Evolutionary conservation across 2,329 filamentous ascomycete species (phyloP), one percentile per base, ranked within the genome.

Genomic region (Furcasterigmium sp.): DNA sequence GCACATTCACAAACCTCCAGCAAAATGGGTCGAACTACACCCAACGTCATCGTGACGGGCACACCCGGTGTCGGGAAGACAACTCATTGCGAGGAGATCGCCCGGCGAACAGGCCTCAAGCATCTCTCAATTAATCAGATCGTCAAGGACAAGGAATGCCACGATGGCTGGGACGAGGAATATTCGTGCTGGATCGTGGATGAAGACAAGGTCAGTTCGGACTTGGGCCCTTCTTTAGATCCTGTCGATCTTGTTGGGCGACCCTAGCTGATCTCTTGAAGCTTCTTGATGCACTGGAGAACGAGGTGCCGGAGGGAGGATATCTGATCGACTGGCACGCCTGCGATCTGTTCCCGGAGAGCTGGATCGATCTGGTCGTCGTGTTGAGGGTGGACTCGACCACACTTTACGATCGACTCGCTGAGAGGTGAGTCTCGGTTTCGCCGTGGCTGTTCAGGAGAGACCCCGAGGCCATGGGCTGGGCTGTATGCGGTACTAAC

Each of bases 301-400:
- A 87, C 44, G 84, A 93, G 48, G 76, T 87, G 30, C 77, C 83
- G 49, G 68, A 77, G 17, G 91, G 91, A 45, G 93, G 93, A 17
- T 87, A 82, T 63, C 82, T 98, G 54, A 86, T 98, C 58, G 93
- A 98, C 69, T 98, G 93, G 91, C 93, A 98, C 67, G 91, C 91
- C 3, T 97, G 91, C 69, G 93, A 97, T 57, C 69, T 97, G 18
- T 97, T 97, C 59, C 93, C 93, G 3, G 83, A 86, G 60, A 85
- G 85, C 58, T 94, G 91, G 88, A 85, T 98, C 58, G 93, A 98
- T 62, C 77, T 98, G 3, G 91, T 98, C 1, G 86, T 97, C 5
- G 93, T 98, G 43, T 65, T 98, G 50, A 77, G 93, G 37, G 88
- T 87, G 44, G 82, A 93, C 54, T 90, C 88, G 15, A 80, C 78